Conservation (phyloP, 768 basidiomycete species). For the Leccinum fibrillosum region DNA sequence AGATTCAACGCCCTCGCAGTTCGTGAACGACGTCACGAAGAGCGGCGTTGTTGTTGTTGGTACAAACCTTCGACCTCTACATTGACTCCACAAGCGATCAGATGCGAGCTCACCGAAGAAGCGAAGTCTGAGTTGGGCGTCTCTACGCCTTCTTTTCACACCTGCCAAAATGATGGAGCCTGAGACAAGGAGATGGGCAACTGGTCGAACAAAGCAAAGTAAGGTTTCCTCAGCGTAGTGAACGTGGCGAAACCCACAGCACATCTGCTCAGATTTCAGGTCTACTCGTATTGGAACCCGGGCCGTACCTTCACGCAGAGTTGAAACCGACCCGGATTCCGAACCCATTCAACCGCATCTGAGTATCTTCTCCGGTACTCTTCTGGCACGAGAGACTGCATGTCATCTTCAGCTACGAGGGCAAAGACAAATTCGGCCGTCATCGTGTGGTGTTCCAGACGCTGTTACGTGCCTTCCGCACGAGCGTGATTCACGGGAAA, state of each 20-base stretch:
- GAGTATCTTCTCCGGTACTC: constrained; percentile 3
- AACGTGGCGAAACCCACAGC: not conserved
- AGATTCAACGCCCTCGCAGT: constrained; percentile 2
- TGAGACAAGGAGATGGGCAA: not conserved
- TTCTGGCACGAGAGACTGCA: constrained; percentile 5
- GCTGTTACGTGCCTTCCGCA: not conserved
- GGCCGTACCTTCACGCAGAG: not conserved
- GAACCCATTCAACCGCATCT: constrained; percentile 1
- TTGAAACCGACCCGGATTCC: not conserved
- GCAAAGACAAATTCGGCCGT: rapidly evolving
- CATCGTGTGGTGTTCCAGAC: not conserved
- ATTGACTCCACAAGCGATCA: constrained; percentile 9
- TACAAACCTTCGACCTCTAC: not conserved
- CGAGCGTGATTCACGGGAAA: not conserved
- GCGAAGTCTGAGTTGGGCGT: not conserved
- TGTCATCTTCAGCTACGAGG: constrained; percentile 9
- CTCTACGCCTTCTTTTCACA: constrained; percentile 16
- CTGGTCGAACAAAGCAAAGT: constrained; percentile 12
- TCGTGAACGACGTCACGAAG: constrained; percentile 3
- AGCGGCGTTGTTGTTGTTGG: not conserved
- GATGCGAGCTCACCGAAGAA: not conserved
- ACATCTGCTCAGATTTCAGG: constrained; percentile 2
- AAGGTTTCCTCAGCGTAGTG: not conserved
- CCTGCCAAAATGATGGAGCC: not conserved
- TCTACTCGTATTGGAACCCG: constrained; percentile 5